These are phyloP conservation scores for Aphanocladium album DNA, from an alignment of 2,329 filamentous ascomycete genomes.

Conservation along the genomic window DNA sequence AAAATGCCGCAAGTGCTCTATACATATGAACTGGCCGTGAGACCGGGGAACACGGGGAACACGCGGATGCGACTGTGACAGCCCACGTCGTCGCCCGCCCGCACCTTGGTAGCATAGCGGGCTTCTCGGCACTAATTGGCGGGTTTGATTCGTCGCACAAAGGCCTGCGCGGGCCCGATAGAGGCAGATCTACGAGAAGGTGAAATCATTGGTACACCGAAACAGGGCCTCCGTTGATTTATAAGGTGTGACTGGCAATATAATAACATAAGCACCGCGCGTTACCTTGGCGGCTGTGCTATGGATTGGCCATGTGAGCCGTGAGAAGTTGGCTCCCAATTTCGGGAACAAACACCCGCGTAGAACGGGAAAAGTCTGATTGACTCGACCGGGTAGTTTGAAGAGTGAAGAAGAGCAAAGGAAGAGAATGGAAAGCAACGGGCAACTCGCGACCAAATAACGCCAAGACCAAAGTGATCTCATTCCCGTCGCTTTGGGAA, in stretches of 20 bases:
- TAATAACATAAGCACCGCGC: background rate
- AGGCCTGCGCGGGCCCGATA: background rate
- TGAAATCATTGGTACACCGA: background rate
- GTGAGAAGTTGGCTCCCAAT: background rate
- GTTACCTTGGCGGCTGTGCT: background rate
- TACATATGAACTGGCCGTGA: background rate
- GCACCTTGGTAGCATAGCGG: slow-evolving; percentile 3
- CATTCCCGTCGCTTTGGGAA: background rate
- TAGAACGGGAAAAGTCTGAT: background rate
- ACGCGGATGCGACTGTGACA: slow-evolving; percentile 1
- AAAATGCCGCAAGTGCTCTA: background rate
- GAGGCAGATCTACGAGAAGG: background rate
- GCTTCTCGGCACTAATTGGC: background rate
- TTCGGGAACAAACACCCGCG: background rate
- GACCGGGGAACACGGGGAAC: background rate
- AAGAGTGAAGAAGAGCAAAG: background rate
- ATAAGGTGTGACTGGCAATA: background rate
- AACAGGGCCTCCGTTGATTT: background rate
- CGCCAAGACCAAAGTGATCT: background rate
- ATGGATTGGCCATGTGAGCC: background rate
- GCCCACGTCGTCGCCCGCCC: background rate
- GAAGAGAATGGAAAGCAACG: background rate
- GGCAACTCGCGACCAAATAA: background rate
- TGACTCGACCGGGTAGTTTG: background rate
- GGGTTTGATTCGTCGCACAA: background rate